These are phyloP conservation scores for Xylaria nigripes DNA, from an alignment of 495 filamentous ascomycete genomes.

Conservation along the genomic window DNA sequence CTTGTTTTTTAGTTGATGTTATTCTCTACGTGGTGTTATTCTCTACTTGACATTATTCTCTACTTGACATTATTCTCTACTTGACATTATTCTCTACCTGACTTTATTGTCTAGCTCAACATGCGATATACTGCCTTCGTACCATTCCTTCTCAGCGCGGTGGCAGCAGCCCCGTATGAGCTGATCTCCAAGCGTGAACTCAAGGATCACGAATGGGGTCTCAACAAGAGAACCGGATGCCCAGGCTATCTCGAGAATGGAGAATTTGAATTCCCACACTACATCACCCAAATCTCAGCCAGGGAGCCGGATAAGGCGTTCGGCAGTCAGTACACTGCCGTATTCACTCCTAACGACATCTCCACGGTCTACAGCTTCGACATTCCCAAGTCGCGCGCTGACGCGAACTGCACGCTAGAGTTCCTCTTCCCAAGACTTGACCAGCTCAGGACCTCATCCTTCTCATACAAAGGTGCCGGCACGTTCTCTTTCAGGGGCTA, in stretches of 20 bases:
- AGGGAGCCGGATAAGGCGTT: conserved; percentile 14
- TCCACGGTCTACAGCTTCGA: conserved; percentile 23
- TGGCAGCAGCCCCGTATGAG: conserved; percentile 15
- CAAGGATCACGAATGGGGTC: conserved; percentile 15
- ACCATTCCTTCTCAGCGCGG: conserved; percentile 2
- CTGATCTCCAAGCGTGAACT: conserved; percentile 19
- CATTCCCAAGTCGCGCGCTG: conserved; percentile 15
- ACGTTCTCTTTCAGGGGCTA: conserved; percentile 22
- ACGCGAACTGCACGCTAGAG: conserved; percentile 24
- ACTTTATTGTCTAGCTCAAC: neutral
- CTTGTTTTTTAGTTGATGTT: too few species aligned
- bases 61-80: too few species aligned
- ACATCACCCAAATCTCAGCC: conserved; percentile 19
- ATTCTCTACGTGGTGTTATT: too few species aligned
- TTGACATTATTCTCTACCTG: too few species aligned
- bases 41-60: too few species aligned
- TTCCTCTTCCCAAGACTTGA: conserved; percentile 20
- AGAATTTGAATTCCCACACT: conserved; percentile 18
- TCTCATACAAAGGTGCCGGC: conserved; percentile 14
- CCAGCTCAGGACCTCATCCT: conserved; percentile 15
- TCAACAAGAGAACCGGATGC: conserved; percentile 12
- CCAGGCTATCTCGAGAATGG: conserved; percentile 18
- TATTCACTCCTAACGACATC: conserved; percentile 22
- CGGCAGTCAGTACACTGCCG: conserved; percentile 9
- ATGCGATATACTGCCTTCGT: conserved; percentile 12